These are phyloP conservation scores for Xylaria sp. DNA, from an alignment of 2,329 filamentous ascomycete genomes.

Conservation along the genomic window DNA sequence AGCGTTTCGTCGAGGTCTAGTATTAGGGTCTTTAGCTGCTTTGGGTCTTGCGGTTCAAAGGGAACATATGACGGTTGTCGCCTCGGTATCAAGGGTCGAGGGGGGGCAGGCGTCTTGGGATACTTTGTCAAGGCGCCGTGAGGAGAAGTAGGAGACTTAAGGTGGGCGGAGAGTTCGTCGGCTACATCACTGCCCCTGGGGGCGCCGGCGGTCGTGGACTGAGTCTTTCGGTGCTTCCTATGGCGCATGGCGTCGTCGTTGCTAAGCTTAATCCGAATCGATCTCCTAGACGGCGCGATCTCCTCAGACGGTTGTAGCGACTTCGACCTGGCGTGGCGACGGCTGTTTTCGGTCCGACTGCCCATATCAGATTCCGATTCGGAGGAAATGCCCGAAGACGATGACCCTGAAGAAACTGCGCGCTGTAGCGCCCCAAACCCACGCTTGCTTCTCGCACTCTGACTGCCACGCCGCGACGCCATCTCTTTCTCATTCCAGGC, in stretches of 20 bases:
- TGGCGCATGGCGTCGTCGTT: slow-evolving; percentile 78
- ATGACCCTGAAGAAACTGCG: slow-evolving; percentile 59
- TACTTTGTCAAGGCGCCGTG: slow-evolving; percentile 84
- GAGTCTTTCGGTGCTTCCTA: slow-evolving; percentile 74
- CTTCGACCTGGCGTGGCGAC: slow-evolving; percentile 71
- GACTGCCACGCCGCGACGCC: slow-evolving; percentile 40
- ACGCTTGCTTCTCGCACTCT: slow-evolving; percentile 45
- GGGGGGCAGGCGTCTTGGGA: slow-evolving; percentile 87
- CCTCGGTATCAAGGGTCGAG: slow-evolving; percentile 87
- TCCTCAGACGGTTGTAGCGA: slow-evolving; percentile 71
- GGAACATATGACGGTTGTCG: slow-evolving; percentile 89
- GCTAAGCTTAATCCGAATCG: slow-evolving; percentile 90
- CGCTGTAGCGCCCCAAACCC: slow-evolving; percentile 44
- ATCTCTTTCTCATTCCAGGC: slow-evolving; percentile 50
- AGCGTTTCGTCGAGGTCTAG: slow-evolving; percentile 96
- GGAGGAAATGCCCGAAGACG: slow-evolving; percentile 74
- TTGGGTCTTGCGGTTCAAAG: slow-evolving; percentile 62
- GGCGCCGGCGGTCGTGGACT: slow-evolving; percentile 60
- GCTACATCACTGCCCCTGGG: slow-evolving; percentile 55
- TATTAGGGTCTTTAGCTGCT: slow-evolving; percentile 90
- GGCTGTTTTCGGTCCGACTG: slow-evolving; percentile 48
- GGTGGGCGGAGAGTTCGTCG: slow-evolving; percentile 74
- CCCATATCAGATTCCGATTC: slow-evolving; percentile 74
- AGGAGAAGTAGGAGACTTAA: slow-evolving; percentile 95
- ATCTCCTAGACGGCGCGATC: slow-evolving; percentile 74